phyloP scores from a whole-genome alignment of 192 early-diverging fungal genomes.

The Haplosporangium gracile region DNA sequence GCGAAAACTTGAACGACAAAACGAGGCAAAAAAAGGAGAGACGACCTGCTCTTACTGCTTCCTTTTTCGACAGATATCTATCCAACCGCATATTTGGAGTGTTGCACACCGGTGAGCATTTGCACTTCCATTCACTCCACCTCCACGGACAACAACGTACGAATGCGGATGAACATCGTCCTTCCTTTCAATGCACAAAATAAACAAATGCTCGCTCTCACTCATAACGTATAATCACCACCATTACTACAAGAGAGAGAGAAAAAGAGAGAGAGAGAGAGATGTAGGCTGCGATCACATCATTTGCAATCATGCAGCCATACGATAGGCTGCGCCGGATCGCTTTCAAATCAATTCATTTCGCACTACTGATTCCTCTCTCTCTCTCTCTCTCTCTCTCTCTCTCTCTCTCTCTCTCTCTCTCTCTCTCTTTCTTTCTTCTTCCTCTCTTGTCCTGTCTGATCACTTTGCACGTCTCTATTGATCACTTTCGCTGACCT shows the following conservation, averaged over 20 bases:
- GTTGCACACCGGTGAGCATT: neutral
- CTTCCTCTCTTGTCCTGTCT: neutral
- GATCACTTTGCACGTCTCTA: neutral
- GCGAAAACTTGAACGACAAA: neutral
- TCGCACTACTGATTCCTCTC: neutral
- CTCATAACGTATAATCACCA: too few relatives aligned
- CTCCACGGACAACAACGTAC: neutral
- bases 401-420: neutral
- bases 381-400: neutral
- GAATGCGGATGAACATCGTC: too few relatives aligned
- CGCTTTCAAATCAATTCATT: neutral
- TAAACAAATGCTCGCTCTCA: too few relatives aligned
- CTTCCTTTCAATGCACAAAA: too few relatives aligned
- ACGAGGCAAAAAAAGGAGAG: neutral
- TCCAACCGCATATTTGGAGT: neutral
- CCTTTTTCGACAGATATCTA: neutral
- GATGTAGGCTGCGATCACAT: neutral
- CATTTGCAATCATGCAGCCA: conserved; percentile 10
- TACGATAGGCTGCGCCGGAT: neutral
- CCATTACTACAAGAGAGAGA: neutral
- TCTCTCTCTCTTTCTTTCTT: neutral
- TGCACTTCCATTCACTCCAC: neutral
- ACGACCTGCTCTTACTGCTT: neutral
- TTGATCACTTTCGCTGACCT: neutral
- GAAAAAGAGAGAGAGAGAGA: neutral